Evolutionary conservation across 106 monocot genomes (phyloP).

Genomic region (Acanthochlamys bracteata): DNA sequence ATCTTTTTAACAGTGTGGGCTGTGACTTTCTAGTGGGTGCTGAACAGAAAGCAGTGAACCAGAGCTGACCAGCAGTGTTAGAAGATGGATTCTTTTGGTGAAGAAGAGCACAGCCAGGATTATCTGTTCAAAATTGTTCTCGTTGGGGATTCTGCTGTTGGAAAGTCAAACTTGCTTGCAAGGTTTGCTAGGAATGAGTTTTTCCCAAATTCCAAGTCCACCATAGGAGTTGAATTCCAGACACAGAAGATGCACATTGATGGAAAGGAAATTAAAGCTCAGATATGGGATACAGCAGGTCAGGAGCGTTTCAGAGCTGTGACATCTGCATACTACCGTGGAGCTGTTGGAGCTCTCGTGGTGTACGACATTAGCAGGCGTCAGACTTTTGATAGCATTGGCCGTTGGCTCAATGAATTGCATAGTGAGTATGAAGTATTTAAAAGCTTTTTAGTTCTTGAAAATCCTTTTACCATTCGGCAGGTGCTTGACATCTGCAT

Average conservation of each 20-base stretch:
- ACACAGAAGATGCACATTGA: slow-evolving; percentile 5
- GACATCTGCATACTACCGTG: slow-evolving; percentile 7
- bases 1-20: not conserved
- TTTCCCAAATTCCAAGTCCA: slow-evolving; percentile 5
- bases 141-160: slow-evolving; percentile 3
- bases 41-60: not conserved
- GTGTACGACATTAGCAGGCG: slow-evolving; percentile 6
- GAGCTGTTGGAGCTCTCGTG: slow-evolving; percentile 5
- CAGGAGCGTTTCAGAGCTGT: slow-evolving; percentile 5
- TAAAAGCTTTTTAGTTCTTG: not conserved
- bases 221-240: slow-evolving; percentile 5
- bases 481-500: too few species aligned
- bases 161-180: slow-evolving; percentile 8
- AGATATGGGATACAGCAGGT: slow-evolving; percentile 13
- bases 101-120: slow-evolving; percentile 3
- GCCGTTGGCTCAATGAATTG: slow-evolving; percentile 3
- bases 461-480: too few species aligned
- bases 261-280: slow-evolving; percentile 5
- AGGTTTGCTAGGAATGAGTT: slow-evolving; percentile 8
- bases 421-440: not conserved
- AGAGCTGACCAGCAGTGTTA: too few species aligned
- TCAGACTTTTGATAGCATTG: slow-evolving; percentile 6
- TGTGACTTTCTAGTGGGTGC: not conserved
- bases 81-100: not conserved
- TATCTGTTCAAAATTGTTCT: slow-evolving; percentile 9